phyloP scores from a whole-genome alignment of 192 early-diverging fungal species.

The Umbelopsis sp. region DNA sequence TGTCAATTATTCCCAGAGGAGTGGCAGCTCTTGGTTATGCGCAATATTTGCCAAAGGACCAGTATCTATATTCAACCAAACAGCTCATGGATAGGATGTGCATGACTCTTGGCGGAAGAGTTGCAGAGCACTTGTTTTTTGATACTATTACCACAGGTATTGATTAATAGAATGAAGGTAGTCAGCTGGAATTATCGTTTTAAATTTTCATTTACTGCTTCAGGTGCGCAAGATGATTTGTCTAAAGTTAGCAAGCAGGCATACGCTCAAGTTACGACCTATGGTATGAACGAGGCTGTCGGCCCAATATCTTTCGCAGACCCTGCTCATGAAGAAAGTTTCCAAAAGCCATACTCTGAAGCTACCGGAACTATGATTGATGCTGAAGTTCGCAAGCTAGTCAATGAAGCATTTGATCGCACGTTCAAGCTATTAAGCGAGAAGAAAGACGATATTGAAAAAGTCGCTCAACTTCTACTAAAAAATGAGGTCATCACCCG shows the following conservation, averaged over 20 bases:
- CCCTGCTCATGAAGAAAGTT: slow-evolving; percentile 71
- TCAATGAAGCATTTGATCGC: slow-evolving; percentile 79
- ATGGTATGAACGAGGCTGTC: slow-evolving; percentile 91
- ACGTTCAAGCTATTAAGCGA: slow-evolving; percentile 85
- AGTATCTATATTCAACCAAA: slow-evolving; percentile 91
- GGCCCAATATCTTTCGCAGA: slow-evolving; percentile 87
- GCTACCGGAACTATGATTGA: slow-evolving; percentile 94
- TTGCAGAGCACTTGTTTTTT: slow-evolving; percentile 92
- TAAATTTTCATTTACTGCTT: slow-evolving; percentile 81
- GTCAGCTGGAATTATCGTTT: slow-evolving; percentile 83
- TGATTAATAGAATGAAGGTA: no score
- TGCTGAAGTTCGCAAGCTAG: slow-evolving; percentile 86
- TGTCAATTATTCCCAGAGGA: slow-evolving; percentile 98
- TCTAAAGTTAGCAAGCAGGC: slow-evolving; percentile 97
- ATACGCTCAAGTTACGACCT: slow-evolving; percentile 92
- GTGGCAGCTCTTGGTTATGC: slow-evolving; percentile 96
- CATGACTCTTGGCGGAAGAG: slow-evolving; percentile 86
- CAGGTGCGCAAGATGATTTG: slow-evolving; percentile 97
- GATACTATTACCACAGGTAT: slow-evolving; percentile 87
- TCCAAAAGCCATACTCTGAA: slow-evolving; percentile 97
- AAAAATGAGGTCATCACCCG: slow-evolving; percentile 97
- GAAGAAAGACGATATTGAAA: slow-evolving; percentile 84
- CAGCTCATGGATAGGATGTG: slow-evolving; percentile 93
- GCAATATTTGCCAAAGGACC: slow-evolving; percentile 98
- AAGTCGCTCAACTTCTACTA: slow-evolving; percentile 88